Percentiles rank a stretch among this genome's conserved stretches.
phyloP scores from a whole-genome alignment of 306 rosid genomes.

The Begonia fuchsioides region DNA sequence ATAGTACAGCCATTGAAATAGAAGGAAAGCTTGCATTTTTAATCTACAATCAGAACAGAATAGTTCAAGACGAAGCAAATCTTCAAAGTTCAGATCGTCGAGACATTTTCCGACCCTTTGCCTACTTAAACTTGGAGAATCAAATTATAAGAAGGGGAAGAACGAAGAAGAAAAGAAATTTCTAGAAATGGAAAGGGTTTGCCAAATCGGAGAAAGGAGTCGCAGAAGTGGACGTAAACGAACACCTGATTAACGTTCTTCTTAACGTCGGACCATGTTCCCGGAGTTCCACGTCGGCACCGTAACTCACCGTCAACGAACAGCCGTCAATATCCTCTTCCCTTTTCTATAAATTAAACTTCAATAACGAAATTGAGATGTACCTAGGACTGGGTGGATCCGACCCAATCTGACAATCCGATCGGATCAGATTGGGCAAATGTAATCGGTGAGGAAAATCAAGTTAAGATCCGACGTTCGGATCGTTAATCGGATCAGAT shows the following conservation, averaged over 20 bases:
- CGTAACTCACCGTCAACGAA: slow-evolving; percentile 12
- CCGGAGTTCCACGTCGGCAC: slow-evolving; percentile 28
- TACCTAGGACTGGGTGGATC: too few species aligned
- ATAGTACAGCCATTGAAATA: neutral
- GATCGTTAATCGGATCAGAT: too few species aligned
- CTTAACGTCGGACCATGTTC: slow-evolving; percentile 2
- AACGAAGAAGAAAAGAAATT: slow-evolving; percentile 10
- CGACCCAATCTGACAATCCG: too few species aligned
- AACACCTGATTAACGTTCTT: slow-evolving; percentile 6
- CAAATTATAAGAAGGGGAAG: slow-evolving; percentile 3
- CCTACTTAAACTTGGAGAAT: slow-evolving; percentile 11
- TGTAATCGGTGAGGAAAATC: too few species aligned
- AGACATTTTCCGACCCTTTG: slow-evolving; percentile 65
- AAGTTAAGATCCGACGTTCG: too few species aligned
- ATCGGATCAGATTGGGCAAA: too few species aligned
- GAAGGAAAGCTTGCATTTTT: neutral
- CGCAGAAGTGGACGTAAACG: slow-evolving; percentile 24
- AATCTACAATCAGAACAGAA: too few species aligned
- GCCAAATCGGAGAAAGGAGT: slow-evolving; percentile 37
- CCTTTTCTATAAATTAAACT: too few species aligned
- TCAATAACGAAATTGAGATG: too few species aligned
- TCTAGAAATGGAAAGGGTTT: slow-evolving; percentile 31
- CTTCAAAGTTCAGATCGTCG: slow-evolving; percentile 38
- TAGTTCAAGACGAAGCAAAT: slow-evolving; percentile 36
- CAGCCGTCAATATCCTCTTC: neutral